phyloP scores from a whole-genome alignment of 73 alveolate species.

The Tetrahymena elliotti region DNA sequence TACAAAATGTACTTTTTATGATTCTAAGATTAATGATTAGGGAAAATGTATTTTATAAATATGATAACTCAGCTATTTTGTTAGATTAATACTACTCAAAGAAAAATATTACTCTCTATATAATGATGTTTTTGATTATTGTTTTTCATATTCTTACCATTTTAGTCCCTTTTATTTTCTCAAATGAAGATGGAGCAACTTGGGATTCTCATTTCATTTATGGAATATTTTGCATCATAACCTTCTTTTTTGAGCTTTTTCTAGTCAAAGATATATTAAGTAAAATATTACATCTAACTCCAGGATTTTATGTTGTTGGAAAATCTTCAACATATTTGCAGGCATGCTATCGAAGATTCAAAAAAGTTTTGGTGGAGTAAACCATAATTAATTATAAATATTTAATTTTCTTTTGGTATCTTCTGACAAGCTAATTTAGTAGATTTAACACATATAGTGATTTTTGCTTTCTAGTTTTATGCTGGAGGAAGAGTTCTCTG shows the following conservation, averaged over 20 bases:
- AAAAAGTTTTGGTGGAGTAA: background rate
- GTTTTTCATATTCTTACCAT: background rate
- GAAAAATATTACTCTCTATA: background rate
- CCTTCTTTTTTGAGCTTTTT: background rate
- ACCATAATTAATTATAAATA: background rate
- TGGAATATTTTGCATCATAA: background rate
- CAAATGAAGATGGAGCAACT: background rate
- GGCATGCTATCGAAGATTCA: background rate
- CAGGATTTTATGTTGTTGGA: background rate
- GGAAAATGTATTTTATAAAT: background rate
- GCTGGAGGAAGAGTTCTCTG: background rate
- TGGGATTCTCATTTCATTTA: background rate
- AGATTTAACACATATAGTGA: background rate
- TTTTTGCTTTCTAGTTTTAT: background rate
- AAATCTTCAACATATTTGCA: background rate
- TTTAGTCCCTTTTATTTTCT: background rate
- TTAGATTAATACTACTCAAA: background rate
- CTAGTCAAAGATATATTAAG: background rate
- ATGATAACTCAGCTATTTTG: background rate
- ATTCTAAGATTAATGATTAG: background rate
- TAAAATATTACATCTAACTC: background rate
- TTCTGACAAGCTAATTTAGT: background rate
- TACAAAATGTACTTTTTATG: background rate
- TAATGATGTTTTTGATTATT: background rate
- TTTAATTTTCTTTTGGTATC: background rate